Evolutionary conservation across 1,284 basidiomycete species (phyloP), one percentile per base, ranked within the genome.

Genomic region (Thecaphora frezii): DNA sequence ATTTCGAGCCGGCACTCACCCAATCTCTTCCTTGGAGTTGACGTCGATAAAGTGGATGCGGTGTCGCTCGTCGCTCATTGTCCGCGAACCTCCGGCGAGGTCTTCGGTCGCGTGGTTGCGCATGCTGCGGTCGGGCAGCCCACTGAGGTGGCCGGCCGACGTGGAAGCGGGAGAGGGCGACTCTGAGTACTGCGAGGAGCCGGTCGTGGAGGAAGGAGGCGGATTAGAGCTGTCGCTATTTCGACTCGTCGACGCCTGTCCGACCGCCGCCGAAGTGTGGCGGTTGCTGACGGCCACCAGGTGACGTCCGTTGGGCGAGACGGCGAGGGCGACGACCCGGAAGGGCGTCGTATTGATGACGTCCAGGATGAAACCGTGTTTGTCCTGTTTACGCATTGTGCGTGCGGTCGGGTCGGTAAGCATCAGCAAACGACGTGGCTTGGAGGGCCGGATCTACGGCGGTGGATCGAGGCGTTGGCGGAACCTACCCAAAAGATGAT

Each of bases 261-360:
- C 49, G 36, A 54, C 46, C 23, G 44, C 45, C 14, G 51, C 42
- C 16, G 55, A 46, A 7, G 50, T 43, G 33, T 63, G 51, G 14
- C 62, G 55, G 21, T 51, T 47, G 44, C 66, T 92, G 44, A 92
- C 85, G 18, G 88, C 89, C 24, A 98, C 86, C 49, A 98, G 82
- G 52, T 88, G 86, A 52, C 85, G 84, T 61, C 88, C 87, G 80
- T 97, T 90, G 14, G 92, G 90, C 14, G 93, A 88, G 60, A 97
- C 83, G 46, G 88, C 88, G 68, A 97, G 86, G 76, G 93, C 91
- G 16, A 88, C 87, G 65, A 98, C 84, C 58, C 94, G 89, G 67
- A 92, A 88, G n/a, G 87, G 84, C n/a, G 86, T 84, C 28, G 84
- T 82, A 12, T 83, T 83, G 87, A 90, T 92, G 48, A 84, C 83